Evolutionary conservation across 2,329 filamentous ascomycete species (phyloP), one percentile per base, ranked within the genome.

Genomic region (Meredithiella fracta): DNA sequence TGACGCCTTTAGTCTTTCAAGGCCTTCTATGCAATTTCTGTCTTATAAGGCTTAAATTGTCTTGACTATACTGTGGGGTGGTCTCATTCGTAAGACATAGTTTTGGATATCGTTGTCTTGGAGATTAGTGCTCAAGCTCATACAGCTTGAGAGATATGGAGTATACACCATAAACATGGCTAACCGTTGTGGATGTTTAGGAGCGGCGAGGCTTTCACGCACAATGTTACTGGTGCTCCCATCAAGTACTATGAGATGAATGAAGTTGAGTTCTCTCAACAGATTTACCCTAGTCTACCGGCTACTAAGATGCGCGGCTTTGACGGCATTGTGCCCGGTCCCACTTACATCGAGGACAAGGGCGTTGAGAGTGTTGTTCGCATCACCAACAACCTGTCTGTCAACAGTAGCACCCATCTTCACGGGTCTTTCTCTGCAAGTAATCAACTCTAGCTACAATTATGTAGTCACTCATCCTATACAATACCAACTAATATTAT

Each of bases 271-370:
- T 68, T 70, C 53, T 61, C 58, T 2, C 62, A 67, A 58, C 64
- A 67, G 54, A 60, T 72, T 1, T 72, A 67, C 31, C 69, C 69
- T 0, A 63, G 65, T 59, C 67, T 69, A 17, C 47, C 60, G 0
- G 58, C 62, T 4, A 61, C 67, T 1, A 63, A 60, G 4, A 60
- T 70, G 6, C 62, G 66, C 22, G 76, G 77, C 5, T 80, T 79
- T 60, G 73, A 79, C 66, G 77, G 76, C 14, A 70, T 73, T 6
- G 67, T 69, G 3, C 76, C 77, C 5, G 77, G 77, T 0, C 76
- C 76, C 5, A 78, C 72, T 1, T 73, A 78, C 59, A 63, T 70
- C 37, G 69, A 78, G 58, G 67, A 68, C 4, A 65, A 67, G 56
- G 75, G 74, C 0, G 68, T 69, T 17, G 74, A 80, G 65, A 71